These are phyloP conservation scores for Fusarium robinianum DNA, from an alignment of 2,329 filamentous ascomycete genomes.

Conservation along the genomic window DNA sequence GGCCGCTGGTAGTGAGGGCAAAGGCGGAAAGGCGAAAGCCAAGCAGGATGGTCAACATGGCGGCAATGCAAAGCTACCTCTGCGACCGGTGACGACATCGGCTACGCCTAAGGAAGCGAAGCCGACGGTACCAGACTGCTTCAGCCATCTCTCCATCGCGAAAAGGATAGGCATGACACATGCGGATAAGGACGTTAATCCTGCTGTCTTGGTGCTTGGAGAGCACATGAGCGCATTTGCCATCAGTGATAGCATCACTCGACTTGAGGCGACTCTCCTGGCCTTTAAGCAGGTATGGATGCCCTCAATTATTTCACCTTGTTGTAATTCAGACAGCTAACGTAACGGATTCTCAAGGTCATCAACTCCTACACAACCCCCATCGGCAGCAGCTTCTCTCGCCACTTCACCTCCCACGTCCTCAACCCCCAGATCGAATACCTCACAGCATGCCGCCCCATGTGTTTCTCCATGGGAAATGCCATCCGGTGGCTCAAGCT, in stretches of 20 bases:
- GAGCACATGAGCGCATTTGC: slow-evolving; percentile 89
- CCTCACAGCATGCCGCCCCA: slow-evolving; percentile 88
- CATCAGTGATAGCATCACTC: slow-evolving; percentile 85
- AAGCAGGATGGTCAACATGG: slow-evolving; percentile 50
- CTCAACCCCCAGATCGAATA: slow-evolving; percentile 96
- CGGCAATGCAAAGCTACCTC: slow-evolving; percentile 43
- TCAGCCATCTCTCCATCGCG: slow-evolving; percentile 80
- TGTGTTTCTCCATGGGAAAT: slow-evolving; percentile 97
- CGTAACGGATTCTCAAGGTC: slow-evolving; percentile 59
- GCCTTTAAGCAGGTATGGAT: slow-evolving; percentile 79
- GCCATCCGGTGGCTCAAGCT: slow-evolving; percentile 94
- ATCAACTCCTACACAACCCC: slow-evolving; percentile 94
- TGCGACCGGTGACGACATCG: slow-evolving; percentile 40
- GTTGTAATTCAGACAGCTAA: not conserved
- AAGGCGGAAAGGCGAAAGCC: slow-evolving; percentile 52
- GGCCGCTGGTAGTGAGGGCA: slow-evolving; percentile 46
- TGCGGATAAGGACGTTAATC: slow-evolving; percentile 80
- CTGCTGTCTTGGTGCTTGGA: slow-evolving; percentile 80
- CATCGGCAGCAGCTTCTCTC: slow-evolving; percentile 78
- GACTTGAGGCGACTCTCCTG: slow-evolving; percentile 83
- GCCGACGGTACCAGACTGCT: slow-evolving; percentile 69
- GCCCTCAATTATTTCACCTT: slow-evolving; percentile 11
- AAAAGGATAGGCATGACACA: slow-evolving; percentile 58
- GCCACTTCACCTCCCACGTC: slow-evolving; percentile 88
- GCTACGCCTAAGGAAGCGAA: slow-evolving; percentile 56